A percentile compares a stretch with the other conserved stretches of the same genome.
phyloP scores from a whole-genome alignment of 2,329 filamentous ascomycete species.

The Diaporthe caulivora region DNA sequence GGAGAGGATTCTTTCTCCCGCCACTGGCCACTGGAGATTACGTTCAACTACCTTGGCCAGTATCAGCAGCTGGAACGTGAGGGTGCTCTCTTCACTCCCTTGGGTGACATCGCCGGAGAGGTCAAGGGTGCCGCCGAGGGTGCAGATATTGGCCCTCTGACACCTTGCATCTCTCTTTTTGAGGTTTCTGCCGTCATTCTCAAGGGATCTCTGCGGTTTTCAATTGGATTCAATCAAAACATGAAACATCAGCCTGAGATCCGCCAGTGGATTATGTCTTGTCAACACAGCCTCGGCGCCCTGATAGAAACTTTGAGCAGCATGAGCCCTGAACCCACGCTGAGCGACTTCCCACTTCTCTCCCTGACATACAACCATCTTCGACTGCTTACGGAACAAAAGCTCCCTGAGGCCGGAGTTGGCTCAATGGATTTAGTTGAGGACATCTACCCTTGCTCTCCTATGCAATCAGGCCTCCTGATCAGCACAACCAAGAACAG shows the following conservation, averaged over 20 bases:
- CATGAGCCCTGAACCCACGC: constrained; percentile 42
- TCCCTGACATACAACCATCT: constrained; percentile 47
- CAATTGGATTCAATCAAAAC: not conserved
- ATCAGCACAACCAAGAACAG: constrained; percentile 49
- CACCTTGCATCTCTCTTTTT: constrained; percentile 8
- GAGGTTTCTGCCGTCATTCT: not conserved
- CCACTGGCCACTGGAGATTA: constrained; percentile 56
- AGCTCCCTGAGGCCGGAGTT: constrained; percentile 41
- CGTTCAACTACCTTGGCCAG: constrained; percentile 63
- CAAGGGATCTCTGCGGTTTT: not conserved
- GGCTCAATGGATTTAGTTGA: constrained; percentile 43
- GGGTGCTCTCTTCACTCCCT: constrained; percentile 43
- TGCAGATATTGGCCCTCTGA: not conserved
- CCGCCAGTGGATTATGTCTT: constrained; percentile 5
- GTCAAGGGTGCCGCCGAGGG: constrained; percentile 33
- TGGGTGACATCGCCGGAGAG: constrained; percentile 44
- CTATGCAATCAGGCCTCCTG: constrained; percentile 53
- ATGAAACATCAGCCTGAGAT: not conserved
- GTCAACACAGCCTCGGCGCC: not conserved
- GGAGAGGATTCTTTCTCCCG: constrained; percentile 36
- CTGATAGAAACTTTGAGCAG: constrained; percentile 43
- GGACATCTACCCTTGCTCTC: constrained; percentile 54
- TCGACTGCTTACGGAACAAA: constrained; percentile 32
- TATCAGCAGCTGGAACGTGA: constrained; percentile 57
- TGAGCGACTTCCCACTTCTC: constrained; percentile 51